Evolutionary conservation across 2,329 filamentous ascomycete genomes (phyloP), one percentile per base, ranked within the genome.

Genomic region (Nemania serpens): DNA sequence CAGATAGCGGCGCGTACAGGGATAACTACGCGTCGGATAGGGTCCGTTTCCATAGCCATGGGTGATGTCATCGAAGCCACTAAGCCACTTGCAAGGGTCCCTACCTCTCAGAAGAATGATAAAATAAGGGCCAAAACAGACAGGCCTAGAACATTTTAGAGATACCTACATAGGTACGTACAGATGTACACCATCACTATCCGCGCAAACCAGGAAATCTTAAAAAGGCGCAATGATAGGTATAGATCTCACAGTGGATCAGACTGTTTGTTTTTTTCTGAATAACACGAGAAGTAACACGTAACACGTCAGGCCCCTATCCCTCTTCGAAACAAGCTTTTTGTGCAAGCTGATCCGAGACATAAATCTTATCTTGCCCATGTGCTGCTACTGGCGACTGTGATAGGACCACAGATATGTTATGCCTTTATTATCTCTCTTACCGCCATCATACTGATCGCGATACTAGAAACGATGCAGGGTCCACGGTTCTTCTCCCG

Each of bases 381-480:
- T 59, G 60, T 62, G 56, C 33, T 56, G 36, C 10, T 56, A 39
- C 51, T 20, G 20, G 33, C 25, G 29, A 34, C 34, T 33, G 25
- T 62, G 56, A 62, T 62, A 62, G 55, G 60, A 15, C 29, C 36
- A 12, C 22, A 11, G 7, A 22, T 22, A 17, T 34, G 18, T 29
- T 29, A 29, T 29, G 7, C 25, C 17, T 41, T 11, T n/a, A 41
- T 25, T 7, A 29, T 37, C 22, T n/a, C 47, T 13, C 37, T 55
- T 55, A 62, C 55, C 55, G 55, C 59, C 41, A 25, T 18, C 45
- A 22, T 51, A n/a, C 34, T 37, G 17, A 33, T 37, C 51, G 20
- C n/a, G 25, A 22, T 25, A 61, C 39, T 29, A 6, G 18, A 43
- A 20, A 29, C 34, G 29, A 46, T 43, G 20, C 15, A 51, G 36